These are phyloP conservation scores for Sporothrix protearum DNA, from an alignment of 2,329 filamentous ascomycete genomes.

Conservation along the genomic window DNA sequence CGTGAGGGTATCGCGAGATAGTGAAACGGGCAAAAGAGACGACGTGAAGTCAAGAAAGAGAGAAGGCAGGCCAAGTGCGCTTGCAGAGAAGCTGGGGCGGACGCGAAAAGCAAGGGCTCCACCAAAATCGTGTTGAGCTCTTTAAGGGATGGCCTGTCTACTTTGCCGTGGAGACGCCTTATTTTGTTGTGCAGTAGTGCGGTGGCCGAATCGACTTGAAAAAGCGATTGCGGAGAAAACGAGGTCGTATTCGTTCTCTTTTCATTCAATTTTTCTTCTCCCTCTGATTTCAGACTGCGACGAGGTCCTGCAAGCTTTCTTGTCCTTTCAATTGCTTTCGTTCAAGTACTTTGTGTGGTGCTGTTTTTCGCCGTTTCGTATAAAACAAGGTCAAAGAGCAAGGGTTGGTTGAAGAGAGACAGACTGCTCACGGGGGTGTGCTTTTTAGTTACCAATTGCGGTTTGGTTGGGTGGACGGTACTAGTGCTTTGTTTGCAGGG, in stretches of 20 bases:
- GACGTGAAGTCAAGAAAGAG: slow-evolving; percentile 4
- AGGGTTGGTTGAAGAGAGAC: slow-evolving; percentile 14
- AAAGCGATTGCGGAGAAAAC: neutral
- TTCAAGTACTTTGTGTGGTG: neutral
- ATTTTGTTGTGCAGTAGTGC: slow-evolving; percentile 21
- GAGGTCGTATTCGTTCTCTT: neutral
- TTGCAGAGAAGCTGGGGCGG: slow-evolving; percentile 8
- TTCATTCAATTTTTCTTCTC: neutral
- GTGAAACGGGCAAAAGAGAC: neutral
- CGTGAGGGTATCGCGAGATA: slow-evolving; percentile 7
- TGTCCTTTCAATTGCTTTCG: neutral
- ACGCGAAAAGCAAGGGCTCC: slow-evolving; percentile 21
- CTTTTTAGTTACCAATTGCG: neutral
- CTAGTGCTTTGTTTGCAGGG: slow-evolving; percentile 6
- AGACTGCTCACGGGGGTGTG: slow-evolving; percentile 19
- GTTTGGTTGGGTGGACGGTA: neutral
- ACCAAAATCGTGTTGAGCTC: slow-evolving; percentile 21
- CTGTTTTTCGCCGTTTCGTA: neutral
- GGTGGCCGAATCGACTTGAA: neutral
- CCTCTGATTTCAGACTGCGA: neutral
- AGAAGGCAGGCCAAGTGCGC: slow-evolving; percentile 5
- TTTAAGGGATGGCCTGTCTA: slow-evolving; percentile 20
- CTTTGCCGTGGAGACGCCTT: slow-evolving; percentile 20
- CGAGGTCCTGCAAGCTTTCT: neutral
- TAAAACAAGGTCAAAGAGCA: slow-evolving; percentile 2